Base-by-base conservation (phyloP, 371 early-diverging fungal species). In the Circinella minor region DNA sequence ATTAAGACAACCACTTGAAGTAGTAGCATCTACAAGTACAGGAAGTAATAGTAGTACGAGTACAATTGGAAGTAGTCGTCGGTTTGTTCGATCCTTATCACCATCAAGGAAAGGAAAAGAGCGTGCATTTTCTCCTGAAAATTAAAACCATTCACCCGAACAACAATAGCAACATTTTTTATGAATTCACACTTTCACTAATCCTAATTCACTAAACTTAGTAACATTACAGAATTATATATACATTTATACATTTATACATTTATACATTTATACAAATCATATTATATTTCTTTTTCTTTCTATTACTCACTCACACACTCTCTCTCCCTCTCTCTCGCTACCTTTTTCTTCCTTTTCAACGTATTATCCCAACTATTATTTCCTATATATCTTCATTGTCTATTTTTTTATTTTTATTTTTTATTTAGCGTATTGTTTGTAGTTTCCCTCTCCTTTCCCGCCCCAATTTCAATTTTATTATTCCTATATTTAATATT, bases 31-130 rank as follows among this genome's bases (percentile, higher is more conserved):
- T 5, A 34, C 57, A 7, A 57, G 57, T 57, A 57, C 57, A 4
- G 57, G 57, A 5, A 57, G 57, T 57, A 57, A 57, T 34, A 57
- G 57, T 34, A 57, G 57, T 34, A 57, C 20, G 8, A 57, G 57
- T 34, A 57, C 57, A 8, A 57, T 57, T 34, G 57, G 57, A 27
- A 57, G 57, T n/a, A 8, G 15, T n/a, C 57, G 57, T 57, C 57
- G 57, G 14, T 57, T 57, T 34, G 57, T 57, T 9, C 57, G 57
- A 34, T 57, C 57, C 6, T n/a, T 57, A 14, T 57, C 57, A 34
- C 57, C 57, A 57, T 27, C 57, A 57, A 57, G 57, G 57, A 57
- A 57, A 57, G 57, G 57, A 7, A 57, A 57, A 57, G 57, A 57
- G 34, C 57, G 57, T 34, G 57, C 57, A 5, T 57, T 11, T 20